phyloP scores from a whole-genome alignment of 768 basidiomycete genomes.

The Termitomyces sp. region DNA sequence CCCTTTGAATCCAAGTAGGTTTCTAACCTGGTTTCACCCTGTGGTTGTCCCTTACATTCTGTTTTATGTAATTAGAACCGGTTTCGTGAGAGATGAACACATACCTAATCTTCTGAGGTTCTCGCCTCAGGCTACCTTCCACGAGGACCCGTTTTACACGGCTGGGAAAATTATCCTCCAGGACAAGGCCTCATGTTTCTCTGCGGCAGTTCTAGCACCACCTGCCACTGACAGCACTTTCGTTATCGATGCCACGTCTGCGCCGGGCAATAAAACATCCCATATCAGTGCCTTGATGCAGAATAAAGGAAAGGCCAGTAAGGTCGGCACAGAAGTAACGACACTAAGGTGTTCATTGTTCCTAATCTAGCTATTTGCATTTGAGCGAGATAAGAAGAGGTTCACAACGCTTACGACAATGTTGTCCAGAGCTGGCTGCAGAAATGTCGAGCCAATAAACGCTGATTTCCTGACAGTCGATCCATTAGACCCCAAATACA shows the following conservation, averaged over 20 bases:
- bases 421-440: constrained; percentile 80
- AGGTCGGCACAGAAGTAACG: background rate
- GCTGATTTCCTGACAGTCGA: constrained; percentile 82
- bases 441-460: constrained; percentile 71
- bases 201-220: constrained; percentile 81
- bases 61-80: constrained; percentile 34
- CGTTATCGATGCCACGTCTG: constrained; percentile 92
- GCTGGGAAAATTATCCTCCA: constrained; percentile 87
- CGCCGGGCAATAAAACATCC: constrained; percentile 97
- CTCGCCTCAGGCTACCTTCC: constrained; percentile 59
- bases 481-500: constrained; percentile 59
- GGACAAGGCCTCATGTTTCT: constrained; percentile 98
- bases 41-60: constrained; percentile 5
- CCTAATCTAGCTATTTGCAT: constrained; percentile 64
- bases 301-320: constrained; percentile 70
- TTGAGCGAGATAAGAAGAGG: constrained; percentile 81
- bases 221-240: constrained; percentile 45
- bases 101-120: constrained; percentile 80
- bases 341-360: background rate
- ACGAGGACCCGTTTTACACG: constrained; percentile 67
- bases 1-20: constrained; percentile 52
- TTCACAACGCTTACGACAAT: constrained; percentile 82
- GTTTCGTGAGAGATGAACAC: constrained; percentile 73
- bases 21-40: constrained; percentile 1
- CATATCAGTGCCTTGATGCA: constrained; percentile 87